phyloP scores from a whole-genome alignment of 768 basidiomycete genomes.

The Boletales sp. region DNA sequence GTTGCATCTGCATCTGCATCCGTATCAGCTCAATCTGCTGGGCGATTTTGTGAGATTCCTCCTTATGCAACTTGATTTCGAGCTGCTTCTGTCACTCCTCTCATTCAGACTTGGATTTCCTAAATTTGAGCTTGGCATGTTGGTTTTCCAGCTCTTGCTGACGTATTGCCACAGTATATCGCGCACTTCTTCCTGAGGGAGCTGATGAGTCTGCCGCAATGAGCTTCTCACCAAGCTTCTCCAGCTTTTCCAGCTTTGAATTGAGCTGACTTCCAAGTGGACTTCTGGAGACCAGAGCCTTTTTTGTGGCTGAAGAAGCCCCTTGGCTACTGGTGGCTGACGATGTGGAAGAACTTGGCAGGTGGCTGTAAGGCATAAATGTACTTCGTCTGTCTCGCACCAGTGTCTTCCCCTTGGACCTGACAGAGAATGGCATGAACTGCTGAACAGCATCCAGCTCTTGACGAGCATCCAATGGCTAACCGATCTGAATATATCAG shows the following conservation, averaged over 20 bases:
- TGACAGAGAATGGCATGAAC: neutral
- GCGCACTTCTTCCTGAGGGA: neutral
- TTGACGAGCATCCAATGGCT: too few species aligned
- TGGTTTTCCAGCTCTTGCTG: constrained; percentile 2
- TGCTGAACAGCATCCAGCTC: too few species aligned
- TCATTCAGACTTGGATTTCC: neutral
- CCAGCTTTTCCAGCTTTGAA: neutral
- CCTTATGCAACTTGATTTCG: neutral
- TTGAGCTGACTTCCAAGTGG: too few species aligned
- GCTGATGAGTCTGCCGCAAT: too few species aligned
- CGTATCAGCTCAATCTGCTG: too few species aligned
- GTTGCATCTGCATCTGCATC: too few species aligned
- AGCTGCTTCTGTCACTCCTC: neutral
- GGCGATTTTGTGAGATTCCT: neutral
- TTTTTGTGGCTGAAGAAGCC: too few species aligned
- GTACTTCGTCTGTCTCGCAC: neutral
- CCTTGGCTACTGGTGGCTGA: too few species aligned
- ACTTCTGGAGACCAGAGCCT: too few species aligned
- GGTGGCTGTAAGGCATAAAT: neutral
- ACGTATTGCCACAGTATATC: neutral
- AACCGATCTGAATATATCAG: too few species aligned
- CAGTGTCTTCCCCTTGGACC: neutral
- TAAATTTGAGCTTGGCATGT: neutral
- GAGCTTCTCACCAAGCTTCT: neutral
- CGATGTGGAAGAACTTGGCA: too few species aligned